phyloP scores from a whole-genome alignment of 2,329 filamentous ascomycete species.

The Colletotrichum paranaense region DNA sequence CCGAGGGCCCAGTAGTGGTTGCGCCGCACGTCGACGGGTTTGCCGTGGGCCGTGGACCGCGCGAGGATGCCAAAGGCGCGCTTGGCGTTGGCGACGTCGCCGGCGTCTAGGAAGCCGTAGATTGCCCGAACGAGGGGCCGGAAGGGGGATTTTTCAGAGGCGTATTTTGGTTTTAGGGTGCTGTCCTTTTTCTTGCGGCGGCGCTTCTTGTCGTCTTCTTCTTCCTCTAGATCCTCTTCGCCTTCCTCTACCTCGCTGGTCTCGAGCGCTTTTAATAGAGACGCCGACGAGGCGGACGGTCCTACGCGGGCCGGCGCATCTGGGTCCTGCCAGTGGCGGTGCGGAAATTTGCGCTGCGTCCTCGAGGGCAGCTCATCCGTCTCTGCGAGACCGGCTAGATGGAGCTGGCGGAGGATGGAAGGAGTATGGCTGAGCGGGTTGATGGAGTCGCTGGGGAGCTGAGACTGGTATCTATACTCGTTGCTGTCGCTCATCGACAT shows the following conservation, averaged over 20 bases:
- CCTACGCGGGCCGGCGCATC: not conserved
- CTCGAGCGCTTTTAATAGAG: not conserved
- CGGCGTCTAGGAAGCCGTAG: conserved; percentile 77
- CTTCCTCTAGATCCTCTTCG: conserved; percentile 14
- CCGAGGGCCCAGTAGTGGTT: conserved; percentile 84
- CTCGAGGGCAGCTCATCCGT: conserved; percentile 55
- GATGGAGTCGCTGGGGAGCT: conserved; percentile 51
- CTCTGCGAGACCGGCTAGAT: conserved; percentile 62
- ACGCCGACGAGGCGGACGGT: not conserved
- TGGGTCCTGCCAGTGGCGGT: conserved; percentile 47
- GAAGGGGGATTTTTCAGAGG: conserved; percentile 33
- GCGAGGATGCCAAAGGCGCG: conserved; percentile 79
- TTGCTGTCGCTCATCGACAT: conserved; percentile 30
- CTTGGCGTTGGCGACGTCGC: conserved; percentile 77
- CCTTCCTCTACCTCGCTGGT: conserved; percentile 8
- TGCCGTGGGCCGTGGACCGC: conserved; percentile 60
- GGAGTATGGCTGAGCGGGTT: conserved; percentile 68
- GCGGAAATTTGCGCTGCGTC: conserved; percentile 60
- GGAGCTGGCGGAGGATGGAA: conserved; percentile 62
- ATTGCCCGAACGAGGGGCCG: conserved; percentile 61
- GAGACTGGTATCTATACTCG: conserved; percentile 28
- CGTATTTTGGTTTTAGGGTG: conserved; percentile 24
- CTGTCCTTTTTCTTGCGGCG: conserved; percentile 36
- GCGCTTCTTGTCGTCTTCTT: conserved; percentile 32
- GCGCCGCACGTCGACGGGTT: conserved; percentile 74